phyloP scores from a whole-genome alignment of 2,329 filamentous ascomycete species.

The Fusarium concolor region DNA sequence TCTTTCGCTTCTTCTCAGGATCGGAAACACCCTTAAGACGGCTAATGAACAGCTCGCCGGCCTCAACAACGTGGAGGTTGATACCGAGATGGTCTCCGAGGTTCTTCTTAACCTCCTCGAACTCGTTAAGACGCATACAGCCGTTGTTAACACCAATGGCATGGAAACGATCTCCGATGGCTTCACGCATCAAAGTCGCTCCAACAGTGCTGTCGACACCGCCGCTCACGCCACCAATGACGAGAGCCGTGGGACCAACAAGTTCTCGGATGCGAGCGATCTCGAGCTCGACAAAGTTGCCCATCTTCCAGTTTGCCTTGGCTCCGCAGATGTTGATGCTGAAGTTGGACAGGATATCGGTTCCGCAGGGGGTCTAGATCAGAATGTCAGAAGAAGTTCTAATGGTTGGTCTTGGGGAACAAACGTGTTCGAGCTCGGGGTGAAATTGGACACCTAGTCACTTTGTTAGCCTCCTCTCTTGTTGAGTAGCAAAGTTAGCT shows the following conservation, averaged over 20 bases:
- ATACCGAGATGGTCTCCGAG: constrained; percentile 85
- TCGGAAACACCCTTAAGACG: constrained; percentile 79
- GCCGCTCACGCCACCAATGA: constrained; percentile 31
- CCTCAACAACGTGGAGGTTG: constrained; percentile 90
- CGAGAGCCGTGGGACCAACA: constrained; percentile 84
- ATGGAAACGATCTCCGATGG: constrained; percentile 84
- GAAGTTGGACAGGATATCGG: constrained; percentile 82
- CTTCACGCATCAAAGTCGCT: constrained; percentile 85
- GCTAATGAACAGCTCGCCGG: constrained; percentile 78
- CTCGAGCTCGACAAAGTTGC: constrained; percentile 83
- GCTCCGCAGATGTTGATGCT: constrained; percentile 84
- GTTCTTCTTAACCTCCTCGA: constrained; percentile 81
- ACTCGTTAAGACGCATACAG: constrained; percentile 87
- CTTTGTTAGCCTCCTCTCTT: constrained; percentile 9
- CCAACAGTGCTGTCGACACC: constrained; percentile 73
- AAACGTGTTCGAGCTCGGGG: constrained; percentile 73
- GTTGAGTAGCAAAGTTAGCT: neutral
- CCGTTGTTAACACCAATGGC: constrained; percentile 89
- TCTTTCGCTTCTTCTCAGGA: constrained; percentile 90
- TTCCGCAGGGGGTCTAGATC: constrained; percentile 77
- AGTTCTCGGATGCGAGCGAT: constrained; percentile 82
- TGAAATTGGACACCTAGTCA: constrained; percentile 81
- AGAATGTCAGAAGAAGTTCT: constrained; percentile 8
- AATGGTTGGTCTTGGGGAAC: constrained; percentile 6
- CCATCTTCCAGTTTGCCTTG: constrained; percentile 84